Evolutionary conservation across 352 stramenopile genomes (phyloP), one percentile per base, ranked within the genome.

Genomic region (Aphanomyces euteiches): DNA sequence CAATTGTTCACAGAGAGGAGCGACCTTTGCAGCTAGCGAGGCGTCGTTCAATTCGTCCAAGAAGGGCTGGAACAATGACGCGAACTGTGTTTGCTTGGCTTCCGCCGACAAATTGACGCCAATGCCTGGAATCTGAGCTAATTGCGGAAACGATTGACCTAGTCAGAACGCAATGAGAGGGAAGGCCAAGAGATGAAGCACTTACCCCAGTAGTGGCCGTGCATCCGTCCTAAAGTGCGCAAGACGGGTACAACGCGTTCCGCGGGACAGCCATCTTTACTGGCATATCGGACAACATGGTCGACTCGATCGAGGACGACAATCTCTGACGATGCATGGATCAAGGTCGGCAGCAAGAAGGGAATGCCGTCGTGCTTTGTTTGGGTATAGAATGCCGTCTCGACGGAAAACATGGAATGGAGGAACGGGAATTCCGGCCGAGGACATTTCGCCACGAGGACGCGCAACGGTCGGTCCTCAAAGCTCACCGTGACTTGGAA

Each of bases 391-490:
- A 93, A 91, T 21, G 74, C 87, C 39, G 82, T 89, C 63, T 93
- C 86, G 53, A 93, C 83, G 7, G 70, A 67, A 56, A 93, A 93
- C 86, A 93, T 93, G 19, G 74, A 79, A 72, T 92, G 82, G 47
- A 93, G 88, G 28, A 70, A 59, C 12, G 86, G 84, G 69, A 93
- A 88, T 67, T 93, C 86, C 4, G 82, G 82, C 0, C 86, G 83
- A 66, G 90, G 65, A 53, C 92, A 93, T 73, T 93, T 93, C 45
- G 80, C 83, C 45, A 93, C 82, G 15, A 89, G 78, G 17, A 78
- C 69, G 50, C 47, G 10, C 47, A 17, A 43, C 50, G 34, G 19
- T 66, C 5, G 19, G 7, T 70, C 56, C 5, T 79, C 53, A 15
- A 92, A 63, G 36, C 72, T 47, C 34, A 82, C 75, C 0, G 67